Evolutionary conservation across 148 eudicot genomes (phyloP).

Genomic region (Tetragonia tetragonoides): DNA sequence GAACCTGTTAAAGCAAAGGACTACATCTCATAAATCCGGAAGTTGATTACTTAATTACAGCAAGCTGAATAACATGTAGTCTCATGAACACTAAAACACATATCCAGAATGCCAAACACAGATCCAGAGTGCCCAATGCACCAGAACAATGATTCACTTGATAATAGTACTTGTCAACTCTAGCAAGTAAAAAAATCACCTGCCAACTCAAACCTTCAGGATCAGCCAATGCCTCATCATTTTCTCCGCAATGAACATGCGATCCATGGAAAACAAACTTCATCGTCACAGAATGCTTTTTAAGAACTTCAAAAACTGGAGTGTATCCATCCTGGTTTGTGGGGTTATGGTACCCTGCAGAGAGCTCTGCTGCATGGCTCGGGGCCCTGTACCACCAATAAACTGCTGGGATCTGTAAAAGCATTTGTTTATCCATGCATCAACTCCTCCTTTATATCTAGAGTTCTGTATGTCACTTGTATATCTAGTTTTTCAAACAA

Average conservation of each 20-base stretch:
- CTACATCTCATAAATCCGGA: not conserved
- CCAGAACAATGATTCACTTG: not conserved
- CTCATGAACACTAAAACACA: not conserved
- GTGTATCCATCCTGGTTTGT: constrained; percentile 61
- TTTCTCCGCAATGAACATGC: constrained; percentile 37
- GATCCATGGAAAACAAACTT: constrained; percentile 43
- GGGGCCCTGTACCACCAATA: constrained; percentile 73
- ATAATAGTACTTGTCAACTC: not conserved
- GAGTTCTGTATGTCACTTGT: not conserved
- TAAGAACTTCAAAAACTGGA: constrained; percentile 45
- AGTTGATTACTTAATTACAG: not conserved
- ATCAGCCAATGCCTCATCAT: constrained; percentile 52
- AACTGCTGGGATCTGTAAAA: constrained; percentile 55
- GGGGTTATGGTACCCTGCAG: constrained; percentile 66
- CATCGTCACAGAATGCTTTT: constrained; percentile 45
- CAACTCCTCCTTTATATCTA: not conserved
- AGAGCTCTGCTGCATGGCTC: constrained; percentile 78
- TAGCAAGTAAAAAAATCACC: constrained; percentile 35
- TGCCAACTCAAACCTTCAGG: constrained; percentile 72
- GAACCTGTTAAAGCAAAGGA: constrained; percentile 36
- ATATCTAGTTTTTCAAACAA: not conserved
- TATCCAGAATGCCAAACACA: not conserved
- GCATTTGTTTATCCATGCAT: constrained; percentile 7
- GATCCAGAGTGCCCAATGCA: not conserved
- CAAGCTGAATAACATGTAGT: not conserved